Evolutionary conservation across 139 green algal species (phyloP).

Genomic region (Chlorella ohadii): DNA sequence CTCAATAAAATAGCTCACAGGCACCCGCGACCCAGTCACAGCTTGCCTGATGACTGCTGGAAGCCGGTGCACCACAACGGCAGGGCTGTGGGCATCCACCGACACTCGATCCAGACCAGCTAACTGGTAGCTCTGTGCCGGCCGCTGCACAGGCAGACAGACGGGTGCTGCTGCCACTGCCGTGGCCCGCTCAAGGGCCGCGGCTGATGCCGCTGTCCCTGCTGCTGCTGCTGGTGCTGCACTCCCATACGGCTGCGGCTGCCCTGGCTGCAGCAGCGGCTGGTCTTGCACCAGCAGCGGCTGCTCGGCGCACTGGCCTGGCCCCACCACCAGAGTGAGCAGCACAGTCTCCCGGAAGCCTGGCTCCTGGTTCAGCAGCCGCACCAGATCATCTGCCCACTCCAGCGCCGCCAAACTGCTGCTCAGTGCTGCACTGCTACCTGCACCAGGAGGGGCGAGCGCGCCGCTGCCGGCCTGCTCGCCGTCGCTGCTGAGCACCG

Average conservation of each 20-base stretch:
- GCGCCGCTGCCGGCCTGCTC: constrained; percentile 3
- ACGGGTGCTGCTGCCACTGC: not conserved
- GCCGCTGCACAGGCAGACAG: constrained; percentile 39
- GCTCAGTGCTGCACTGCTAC: not conserved
- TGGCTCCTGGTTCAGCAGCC: constrained; percentile 36
- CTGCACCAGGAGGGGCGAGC: not conserved
- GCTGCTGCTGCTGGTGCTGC: not conserved
- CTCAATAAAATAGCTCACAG: no score
- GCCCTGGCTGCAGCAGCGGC: constrained; percentile 12
- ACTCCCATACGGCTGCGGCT: not conserved
- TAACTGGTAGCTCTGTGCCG: constrained; percentile 69
- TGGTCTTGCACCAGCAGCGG: constrained; percentile 2
- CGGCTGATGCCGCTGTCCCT: not conserved
- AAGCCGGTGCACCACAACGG: constrained; percentile 62
- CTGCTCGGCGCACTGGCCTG: not conserved
- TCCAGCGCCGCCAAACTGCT: constrained; percentile 30
- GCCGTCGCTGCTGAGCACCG: not conserved
- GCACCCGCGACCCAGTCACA: no score
- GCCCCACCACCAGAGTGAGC: constrained; percentile 43
- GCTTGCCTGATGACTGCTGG: constrained; percentile 59
- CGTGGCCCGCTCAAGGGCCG: not conserved
- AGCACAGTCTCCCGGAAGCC: constrained; percentile 51
- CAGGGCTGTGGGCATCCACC: constrained; percentile 8
- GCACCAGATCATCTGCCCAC: constrained; percentile 59
- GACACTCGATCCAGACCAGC: constrained; percentile 21